Percentiles rank a stretch among this genome's conserved stretches.
phyloP scores from a whole-genome alignment of 257 asterid genomes.

The Knoxia roxburghii region DNA sequence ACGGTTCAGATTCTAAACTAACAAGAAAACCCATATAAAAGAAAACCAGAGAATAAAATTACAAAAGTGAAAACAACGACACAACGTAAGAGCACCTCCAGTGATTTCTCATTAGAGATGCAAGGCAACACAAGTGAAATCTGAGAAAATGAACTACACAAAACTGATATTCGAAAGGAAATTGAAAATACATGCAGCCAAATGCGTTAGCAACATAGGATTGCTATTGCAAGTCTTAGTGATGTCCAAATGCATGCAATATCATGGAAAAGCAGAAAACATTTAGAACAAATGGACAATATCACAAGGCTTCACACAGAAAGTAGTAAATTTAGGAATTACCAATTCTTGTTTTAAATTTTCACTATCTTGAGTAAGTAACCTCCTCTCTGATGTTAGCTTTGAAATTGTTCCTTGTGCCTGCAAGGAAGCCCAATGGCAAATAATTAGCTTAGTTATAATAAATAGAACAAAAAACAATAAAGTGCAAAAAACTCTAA shows the following conservation, averaged over 20 bases:
- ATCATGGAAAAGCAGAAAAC: neutral
- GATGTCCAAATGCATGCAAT: neutral
- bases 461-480: neutral
- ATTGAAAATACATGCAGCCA: no score
- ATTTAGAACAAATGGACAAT: neutral
- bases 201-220: no score
- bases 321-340: constrained; percentile 11
- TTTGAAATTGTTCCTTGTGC: constrained; percentile 48
- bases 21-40: neutral
- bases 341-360: constrained; percentile 54
- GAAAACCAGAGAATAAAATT: neutral
- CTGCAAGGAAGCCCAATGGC: constrained; percentile 29
- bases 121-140: neutral
- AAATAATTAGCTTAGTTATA: neutral
- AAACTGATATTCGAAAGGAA: neutral
- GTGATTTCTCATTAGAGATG: neutral
- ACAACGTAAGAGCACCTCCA: neutral
- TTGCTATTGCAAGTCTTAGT: neutral
- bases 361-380: constrained; percentile 36
- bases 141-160: neutral
- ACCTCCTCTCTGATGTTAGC: constrained; percentile 49
- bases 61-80: neutral
- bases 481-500: constrained; percentile 11
- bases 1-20: neutral
- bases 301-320: neutral